Base-by-base conservation (phyloP, 495 filamentous ascomycete species). In the Aspergillus funiculosus region DNA sequence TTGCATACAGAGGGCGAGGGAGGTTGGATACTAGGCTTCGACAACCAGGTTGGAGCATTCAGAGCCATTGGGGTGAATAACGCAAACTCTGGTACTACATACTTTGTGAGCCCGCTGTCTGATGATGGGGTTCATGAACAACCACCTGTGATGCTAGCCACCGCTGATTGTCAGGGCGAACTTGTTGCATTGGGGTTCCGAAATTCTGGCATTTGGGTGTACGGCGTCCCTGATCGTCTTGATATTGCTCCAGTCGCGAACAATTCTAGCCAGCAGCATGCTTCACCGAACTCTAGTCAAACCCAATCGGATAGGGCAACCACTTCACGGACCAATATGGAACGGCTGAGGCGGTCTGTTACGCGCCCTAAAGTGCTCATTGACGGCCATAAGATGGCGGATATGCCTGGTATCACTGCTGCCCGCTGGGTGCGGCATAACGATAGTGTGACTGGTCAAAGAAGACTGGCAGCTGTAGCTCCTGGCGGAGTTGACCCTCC, bases 1-100 rank as follows among this genome's bases (percentile, higher is more conserved):
- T 71, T 78, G 49, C 77, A 80, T 24, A 75, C 76, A n/a, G 77
- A 85, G 42, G 79, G 79, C 27, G 87, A 89, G 54, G 79, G 82
- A 18, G 78, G 64, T 37, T 94, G 87, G 87, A 76, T 86, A 0
- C 81, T 92, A 46, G 83, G 83, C 7, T 91, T 87, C 50, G 87
- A 94, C 44, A 69, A 78, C 46, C 79, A 81, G 38, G 82, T 86
- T 46, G 80, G 83, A 43, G 85, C 81, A 0, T 92, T 91, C 55
- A 76, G 85, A 40, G 83, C 86, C 10, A 82, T 91, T 8, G 78
- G 81, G 8, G 78, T 82, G 39, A 85, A 84, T 52, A 83, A 88
- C 48, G 59, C 82, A 17, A 78, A 82, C 31, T 85, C 86, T 49
- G 86, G 87, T 9, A 82, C 83, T 28, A 83, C 84, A 8, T 89